Conservation (phyloP, 768 basidiomycete species). For the Lactarius evosmus region DNA sequence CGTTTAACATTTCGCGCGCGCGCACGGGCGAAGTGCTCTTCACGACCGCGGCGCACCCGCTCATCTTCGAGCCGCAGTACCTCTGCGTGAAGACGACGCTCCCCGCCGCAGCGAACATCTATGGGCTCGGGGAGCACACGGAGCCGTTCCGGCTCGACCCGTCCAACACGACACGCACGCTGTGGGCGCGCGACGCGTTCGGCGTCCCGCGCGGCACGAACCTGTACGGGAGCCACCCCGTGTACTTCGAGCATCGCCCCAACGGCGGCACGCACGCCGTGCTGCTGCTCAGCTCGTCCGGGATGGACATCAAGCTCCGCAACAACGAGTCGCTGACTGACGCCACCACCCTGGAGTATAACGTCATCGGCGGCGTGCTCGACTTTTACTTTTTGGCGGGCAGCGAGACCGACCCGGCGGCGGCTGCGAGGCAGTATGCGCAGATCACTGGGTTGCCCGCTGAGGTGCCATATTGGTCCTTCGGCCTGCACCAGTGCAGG, state of each 20-base stretch:
- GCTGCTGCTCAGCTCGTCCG: slow-evolving; percentile 65
- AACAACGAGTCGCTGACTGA: slow-evolving; percentile 33
- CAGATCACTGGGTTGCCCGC: slow-evolving; percentile 63
- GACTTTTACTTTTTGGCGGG: slow-evolving; percentile 80
- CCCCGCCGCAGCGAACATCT: slow-evolving; percentile 61
- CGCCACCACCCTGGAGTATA: slow-evolving; percentile 59
- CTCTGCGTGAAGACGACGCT: slow-evolving; percentile 65
- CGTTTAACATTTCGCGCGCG: slow-evolving; percentile 54
- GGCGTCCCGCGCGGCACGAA: slow-evolving; percentile 58
- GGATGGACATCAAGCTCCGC: slow-evolving; percentile 70
- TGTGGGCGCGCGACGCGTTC: slow-evolving; percentile 67
- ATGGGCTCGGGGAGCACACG: slow-evolving; percentile 75
- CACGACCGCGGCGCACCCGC: slow-evolving; percentile 54
- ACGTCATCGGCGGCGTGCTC: slow-evolving; percentile 71
- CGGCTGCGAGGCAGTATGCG: slow-evolving; percentile 65
- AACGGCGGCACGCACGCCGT: slow-evolving; percentile 64
- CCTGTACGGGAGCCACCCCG: slow-evolving; percentile 69
- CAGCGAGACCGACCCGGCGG: slow-evolving; percentile 53
- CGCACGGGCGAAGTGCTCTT: slow-evolving; percentile 54
- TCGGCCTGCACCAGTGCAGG: slow-evolving; percentile 71
- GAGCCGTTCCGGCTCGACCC: slow-evolving; percentile 57
- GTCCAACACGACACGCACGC: slow-evolving; percentile 41
- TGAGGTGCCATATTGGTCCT: slow-evolving; percentile 72
- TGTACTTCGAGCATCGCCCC: slow-evolving; percentile 67
- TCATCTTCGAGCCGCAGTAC: slow-evolving; percentile 78